Evolutionary conservation across 148 eudicot species (phyloP), one percentile per base, ranked within the genome.

Genomic region (Persicaria maculosa): DNA sequence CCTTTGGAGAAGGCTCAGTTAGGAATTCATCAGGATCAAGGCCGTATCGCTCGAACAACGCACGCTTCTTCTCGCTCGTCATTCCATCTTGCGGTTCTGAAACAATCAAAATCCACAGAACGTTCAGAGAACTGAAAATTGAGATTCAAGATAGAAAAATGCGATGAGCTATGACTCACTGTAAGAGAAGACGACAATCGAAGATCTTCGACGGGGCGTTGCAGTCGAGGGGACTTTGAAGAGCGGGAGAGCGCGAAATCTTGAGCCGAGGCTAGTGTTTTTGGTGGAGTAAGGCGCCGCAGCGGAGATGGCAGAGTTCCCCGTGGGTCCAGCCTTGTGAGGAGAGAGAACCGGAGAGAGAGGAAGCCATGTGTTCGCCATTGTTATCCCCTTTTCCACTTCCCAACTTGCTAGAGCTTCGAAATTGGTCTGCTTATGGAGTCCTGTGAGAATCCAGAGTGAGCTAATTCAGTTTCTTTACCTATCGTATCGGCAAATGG

Each of bases 1-100:
- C 96, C 96, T 89, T 90, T 10, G 82, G 74, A 68, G 96, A 74
- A 44, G 93, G 84, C 73, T 91, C 85, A 1, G 87, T 74, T 9
- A 88, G 75, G 78, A 68, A 89, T 8, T 90, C 93, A n/a, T 87
- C 83, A 36, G 92, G 92, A 64, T 93, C 77, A 50, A 90, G 86
- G 9, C 98, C 97, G 53, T 89, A 93, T 2, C 78, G 82, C 40
- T 90, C 92, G 19, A 82, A 82, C 4, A 93, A 74, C 82, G 85
- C 88, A 68, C 82, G 80, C 81, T 83, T 85, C 76, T 82, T 25
- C 52, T 84, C 81, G 64, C 67, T 81, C 44, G 76, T 76, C 64
- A 47, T 6, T 17, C 72, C 88, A 47, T 76, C 89, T 50, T 70
- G 81, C 15, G 85, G 71, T 74, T 87, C 97, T 89, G 80, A 75